Percentiles rank a stretch among this genome's conserved stretches.
phyloP scores from a whole-genome alignment of 352 stramenopile species.

The Globisporangium okanoganense region DNA sequence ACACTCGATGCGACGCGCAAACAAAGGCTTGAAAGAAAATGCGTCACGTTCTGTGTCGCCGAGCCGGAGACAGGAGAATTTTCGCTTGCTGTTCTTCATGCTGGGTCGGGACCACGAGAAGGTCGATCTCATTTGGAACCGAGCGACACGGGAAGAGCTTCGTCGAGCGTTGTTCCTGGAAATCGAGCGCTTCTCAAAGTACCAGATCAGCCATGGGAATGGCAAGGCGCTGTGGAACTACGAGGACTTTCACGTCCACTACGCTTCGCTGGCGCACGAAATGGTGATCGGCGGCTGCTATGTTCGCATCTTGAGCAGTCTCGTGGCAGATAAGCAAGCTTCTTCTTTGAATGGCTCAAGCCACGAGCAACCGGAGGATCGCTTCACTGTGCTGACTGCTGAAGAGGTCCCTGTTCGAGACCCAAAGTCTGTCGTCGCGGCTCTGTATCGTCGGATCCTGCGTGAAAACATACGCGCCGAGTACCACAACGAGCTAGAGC shows the following conservation, averaged over 20 bases:
- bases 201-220: conserved; percentile 54
- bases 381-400: conserved; percentile 37
- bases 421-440: conserved; percentile 43
- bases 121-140: conserved; percentile 94
- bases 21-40: conserved; percentile 16
- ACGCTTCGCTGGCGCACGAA: conserved; percentile 85
- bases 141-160: conserved; percentile 87
- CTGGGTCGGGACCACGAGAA: conserved; percentile 89
- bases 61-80: conserved; percentile 80
- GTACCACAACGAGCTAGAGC: conserved; percentile 56
- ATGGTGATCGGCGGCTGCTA: conserved; percentile 90
- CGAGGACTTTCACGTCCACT: conserved; percentile 93
- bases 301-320: conserved; percentile 59
- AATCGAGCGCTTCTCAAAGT: conserved; percentile 80
- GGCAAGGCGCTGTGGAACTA: conserved; percentile 94
- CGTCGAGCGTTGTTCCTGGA: conserved; percentile 75
- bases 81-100: conserved; percentile 94
- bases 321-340: conserved; percentile 32
- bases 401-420: conserved; percentile 59
- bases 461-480: conserved; percentile 75
- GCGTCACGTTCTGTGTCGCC: conserved; percentile 11
- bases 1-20: conserved; percentile 20
- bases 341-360: conserved; percentile 38
- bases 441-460: conserved; percentile 70
- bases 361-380: conserved; percentile 32